phyloP scores from a whole-genome alignment of 2,329 filamentous ascomycete species.

The Colletotrichum nymphaeae region DNA sequence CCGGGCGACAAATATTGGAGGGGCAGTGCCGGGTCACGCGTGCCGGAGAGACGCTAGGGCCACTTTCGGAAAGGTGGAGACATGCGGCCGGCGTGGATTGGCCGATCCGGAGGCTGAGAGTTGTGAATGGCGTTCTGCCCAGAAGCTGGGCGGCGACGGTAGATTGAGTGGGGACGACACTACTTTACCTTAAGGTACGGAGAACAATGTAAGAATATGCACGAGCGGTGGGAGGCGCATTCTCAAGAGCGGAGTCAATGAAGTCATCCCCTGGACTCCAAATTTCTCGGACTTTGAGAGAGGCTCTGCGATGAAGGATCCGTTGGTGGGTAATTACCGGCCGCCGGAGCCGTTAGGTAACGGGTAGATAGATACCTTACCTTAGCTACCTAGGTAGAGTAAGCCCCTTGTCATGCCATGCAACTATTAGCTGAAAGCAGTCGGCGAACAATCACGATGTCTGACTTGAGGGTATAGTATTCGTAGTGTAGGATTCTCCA shows the following conservation, averaged over 20 bases:
- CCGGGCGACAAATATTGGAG: constrained; percentile 26
- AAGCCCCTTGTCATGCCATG: neutral
- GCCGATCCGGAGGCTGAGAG: constrained; percentile 25
- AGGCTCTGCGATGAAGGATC: constrained; percentile 1
- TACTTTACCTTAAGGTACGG: too few relatives aligned
- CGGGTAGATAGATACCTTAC: neutral
- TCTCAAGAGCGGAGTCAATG: neutral
- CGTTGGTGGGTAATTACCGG: neutral
- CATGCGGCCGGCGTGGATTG: constrained; percentile 17
- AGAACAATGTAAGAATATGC: neutral
- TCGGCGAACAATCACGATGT: neutral
- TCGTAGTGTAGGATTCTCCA: constrained; percentile 3
- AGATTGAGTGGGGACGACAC: constrained; percentile 7
- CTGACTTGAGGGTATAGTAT: neutral
- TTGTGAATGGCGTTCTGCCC: constrained; percentile 5
- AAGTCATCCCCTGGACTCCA: constrained; percentile 8
- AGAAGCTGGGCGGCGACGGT: constrained; percentile 27
- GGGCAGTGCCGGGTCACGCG: constrained; percentile 32
- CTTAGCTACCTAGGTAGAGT: too few relatives aligned
- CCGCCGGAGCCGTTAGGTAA: neutral
- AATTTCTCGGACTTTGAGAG: neutral
- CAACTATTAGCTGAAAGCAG: neutral
- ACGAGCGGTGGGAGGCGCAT: constrained; percentile 22
- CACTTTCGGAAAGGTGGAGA: constrained; percentile 18
- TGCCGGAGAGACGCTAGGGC: constrained; percentile 24